Percentiles rank a stretch among this genome's conserved stretches.
Conservation (phyloP, 306 rosid genomes). For the Rosa chinensis region DNA sequence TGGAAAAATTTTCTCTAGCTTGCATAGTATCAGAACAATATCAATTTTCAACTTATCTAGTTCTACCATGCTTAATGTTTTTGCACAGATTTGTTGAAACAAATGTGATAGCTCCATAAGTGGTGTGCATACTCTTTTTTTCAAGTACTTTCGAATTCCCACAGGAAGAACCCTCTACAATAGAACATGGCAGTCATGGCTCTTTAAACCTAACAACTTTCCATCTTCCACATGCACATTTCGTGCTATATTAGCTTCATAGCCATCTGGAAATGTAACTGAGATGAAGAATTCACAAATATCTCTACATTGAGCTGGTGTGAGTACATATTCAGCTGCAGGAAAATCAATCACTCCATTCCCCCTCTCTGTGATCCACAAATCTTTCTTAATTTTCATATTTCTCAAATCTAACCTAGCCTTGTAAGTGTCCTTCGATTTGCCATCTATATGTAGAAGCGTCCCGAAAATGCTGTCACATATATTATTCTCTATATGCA, state of each 20-base stretch:
- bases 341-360: background rate
- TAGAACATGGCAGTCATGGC: background rate
- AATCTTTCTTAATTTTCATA: background rate
- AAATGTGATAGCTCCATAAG: background rate
- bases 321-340: background rate
- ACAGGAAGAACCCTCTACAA: background rate
- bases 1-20: conserved; percentile 18
- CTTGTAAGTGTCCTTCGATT: background rate
- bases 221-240: background rate
- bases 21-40: background rate
- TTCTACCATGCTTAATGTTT: background rate
- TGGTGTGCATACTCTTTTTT: background rate
- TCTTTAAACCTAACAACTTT: no score
- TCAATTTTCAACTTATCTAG: background rate
- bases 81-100: background rate
- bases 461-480: background rate
- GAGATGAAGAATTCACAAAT: background rate
- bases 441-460: background rate
- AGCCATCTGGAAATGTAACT: background rate
- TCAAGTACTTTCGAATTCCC: background rate
- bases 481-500: conserved; percentile 7
- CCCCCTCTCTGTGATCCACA: background rate
- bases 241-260: background rate
- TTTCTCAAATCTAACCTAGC: background rate
- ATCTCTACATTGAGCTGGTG: background rate